These are phyloP conservation scores for Trichoderma gracile DNA, from an alignment of 2,329 filamentous ascomycete genomes.

Conservation along the genomic window DNA sequence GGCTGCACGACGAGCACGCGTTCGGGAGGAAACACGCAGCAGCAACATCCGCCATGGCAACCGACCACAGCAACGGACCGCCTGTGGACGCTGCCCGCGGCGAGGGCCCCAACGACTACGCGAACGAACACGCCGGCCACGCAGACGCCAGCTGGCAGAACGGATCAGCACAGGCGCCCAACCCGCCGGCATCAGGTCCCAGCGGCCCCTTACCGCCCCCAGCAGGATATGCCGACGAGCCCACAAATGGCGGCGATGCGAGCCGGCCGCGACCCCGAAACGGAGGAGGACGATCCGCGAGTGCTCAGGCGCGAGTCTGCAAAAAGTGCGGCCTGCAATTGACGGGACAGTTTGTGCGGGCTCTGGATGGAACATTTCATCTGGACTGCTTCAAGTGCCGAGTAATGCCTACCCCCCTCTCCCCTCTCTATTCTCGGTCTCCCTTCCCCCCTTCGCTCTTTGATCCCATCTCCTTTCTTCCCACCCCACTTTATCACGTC, in stretches of 20 bases:
- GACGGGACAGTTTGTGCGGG: constrained; percentile 94
- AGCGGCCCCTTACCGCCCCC: constrained; percentile 37
- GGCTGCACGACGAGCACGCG: constrained; percentile 31
- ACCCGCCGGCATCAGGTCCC: constrained; percentile 40
- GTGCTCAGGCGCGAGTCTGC: constrained; percentile 65
- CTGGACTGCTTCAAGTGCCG: constrained; percentile 97
- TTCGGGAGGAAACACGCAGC: constrained; percentile 29
- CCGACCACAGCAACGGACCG: constrained; percentile 49
- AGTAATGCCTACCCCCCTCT: constrained; percentile 53
- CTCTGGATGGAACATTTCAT: constrained; percentile 90
- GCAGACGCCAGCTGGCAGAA: constrained; percentile 43
- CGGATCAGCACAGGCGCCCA: constrained; percentile 40
- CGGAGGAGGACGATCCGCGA: constrained; percentile 52
- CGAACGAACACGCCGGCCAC: constrained; percentile 35
- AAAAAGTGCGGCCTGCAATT: constrained; percentile 87
- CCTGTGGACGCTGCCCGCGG: constrained; percentile 43
- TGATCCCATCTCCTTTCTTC: constrained; percentile 15
- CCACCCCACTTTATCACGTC: constrained; percentile 19
- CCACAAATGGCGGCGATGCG: constrained; percentile 57
- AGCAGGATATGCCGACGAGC: constrained; percentile 44
- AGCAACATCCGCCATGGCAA: constrained; percentile 44
- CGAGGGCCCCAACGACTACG: constrained; percentile 34
- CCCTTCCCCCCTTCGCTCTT: background rate
- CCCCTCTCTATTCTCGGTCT: background rate
- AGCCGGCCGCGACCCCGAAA: constrained; percentile 57